Evolutionary conservation across 495 filamentous ascomycete species (phyloP), one percentile per base, ranked within the genome.

Genomic region (Bathelium albidoporum): DNA sequence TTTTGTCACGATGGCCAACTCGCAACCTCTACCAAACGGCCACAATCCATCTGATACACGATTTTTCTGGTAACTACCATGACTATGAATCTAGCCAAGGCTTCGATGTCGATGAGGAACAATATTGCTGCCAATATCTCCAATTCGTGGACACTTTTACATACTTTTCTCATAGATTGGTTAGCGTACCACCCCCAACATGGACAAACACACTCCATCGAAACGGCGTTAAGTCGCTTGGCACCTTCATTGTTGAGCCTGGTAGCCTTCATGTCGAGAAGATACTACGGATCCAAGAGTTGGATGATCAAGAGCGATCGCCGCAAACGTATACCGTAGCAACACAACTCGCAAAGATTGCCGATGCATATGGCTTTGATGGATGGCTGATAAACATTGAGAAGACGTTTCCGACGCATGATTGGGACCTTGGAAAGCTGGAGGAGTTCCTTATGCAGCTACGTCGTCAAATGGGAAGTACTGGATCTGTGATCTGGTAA

Each of bases 311-410:
- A 7, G 22, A 55, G 24, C n/a, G 29, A 29, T n/a, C 5, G 11
- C 1, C 49, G 24, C 49, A 29, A 55, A 66, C 67, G 32, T 77
- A 70, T 55, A 44, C 70, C 7, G 62, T 77, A 28, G 76, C 76
- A 18, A 71, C 62, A 28, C 75, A 77, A 52, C 65, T 80, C 16
- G 70, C 73, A 26, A 55, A 60, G 26, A 72, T 80, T 49, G 73
- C 74, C 7, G 58, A 67, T n/a, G 68, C 69, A 5, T 78, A 76
- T 58, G 75, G 77, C 20, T 80, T 80, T 59, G 77, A 80, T 64
- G 77, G 77, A 18, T 80, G 77, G 77, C 64, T 80, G 34, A 59
- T 79, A 32, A 79, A 79, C 59, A 68, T 80, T n/a, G 77, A 80
- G 65, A 69, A 73, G 32, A 68, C 71, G 18, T 74, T 78, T 68